Percentiles rank a stretch among this genome's conserved stretches.
Evolutionary conservation across 2,329 filamentous ascomycete species (phyloP).

Genomic region (Curvularia sp.): DNA sequence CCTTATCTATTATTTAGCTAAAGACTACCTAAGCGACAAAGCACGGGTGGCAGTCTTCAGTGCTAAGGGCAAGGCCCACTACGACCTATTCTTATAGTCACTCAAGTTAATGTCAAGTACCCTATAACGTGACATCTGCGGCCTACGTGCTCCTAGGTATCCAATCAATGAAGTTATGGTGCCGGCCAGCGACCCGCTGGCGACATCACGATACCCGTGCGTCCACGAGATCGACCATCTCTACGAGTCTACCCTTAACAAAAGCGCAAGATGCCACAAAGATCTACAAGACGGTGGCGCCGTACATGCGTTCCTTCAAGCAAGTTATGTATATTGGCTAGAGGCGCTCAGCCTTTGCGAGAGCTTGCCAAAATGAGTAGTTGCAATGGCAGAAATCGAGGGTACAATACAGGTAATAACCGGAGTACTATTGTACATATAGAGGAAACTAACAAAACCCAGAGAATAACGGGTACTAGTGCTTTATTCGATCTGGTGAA

Average conservation of each 20-base stretch:
- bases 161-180: conserved; percentile 24
- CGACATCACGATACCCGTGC: conserved; percentile 24
- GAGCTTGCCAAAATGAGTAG: conserved; percentile 9
- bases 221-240: conserved; percentile 18
- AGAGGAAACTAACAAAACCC: neutral
- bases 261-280: conserved; percentile 32
- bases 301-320: conserved; percentile 12
- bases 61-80: neutral
- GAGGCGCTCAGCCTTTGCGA: conserved; percentile 19
- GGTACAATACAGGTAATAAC: neutral
- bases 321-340: neutral
- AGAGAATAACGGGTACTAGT: neutral
- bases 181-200: conserved; percentile 35
- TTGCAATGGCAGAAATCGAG: conserved; percentile 13
- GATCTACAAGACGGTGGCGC: conserved; percentile 3
- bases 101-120: conserved; percentile 16
- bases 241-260: too few species aligned
- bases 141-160: conserved; percentile 15
- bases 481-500: conserved; percentile 10
- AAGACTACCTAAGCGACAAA: conserved; percentile 3
- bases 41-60: neutral
- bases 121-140: conserved; percentile 28
- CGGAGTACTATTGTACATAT: neutral
- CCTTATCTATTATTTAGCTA: conserved; percentile 5
- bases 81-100: neutral